Conservation (phyloP, 2,329 filamentous ascomycete species). For the Colletotrichum echinochloae region DNA sequence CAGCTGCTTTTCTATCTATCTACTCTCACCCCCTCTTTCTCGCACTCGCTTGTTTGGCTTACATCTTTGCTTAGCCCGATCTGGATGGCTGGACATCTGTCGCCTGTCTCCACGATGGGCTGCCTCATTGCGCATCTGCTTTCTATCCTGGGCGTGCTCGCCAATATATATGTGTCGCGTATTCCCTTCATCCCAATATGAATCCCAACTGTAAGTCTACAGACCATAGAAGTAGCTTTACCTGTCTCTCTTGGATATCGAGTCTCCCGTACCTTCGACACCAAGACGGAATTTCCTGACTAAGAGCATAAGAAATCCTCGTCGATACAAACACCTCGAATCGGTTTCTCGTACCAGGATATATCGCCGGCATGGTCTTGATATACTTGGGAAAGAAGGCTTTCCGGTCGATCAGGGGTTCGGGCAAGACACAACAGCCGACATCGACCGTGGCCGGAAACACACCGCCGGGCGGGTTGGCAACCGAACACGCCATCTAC, state of each 20-base stretch:
- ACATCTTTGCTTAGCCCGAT: background rate
- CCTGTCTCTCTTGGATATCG: background rate
- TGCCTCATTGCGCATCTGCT: background rate
- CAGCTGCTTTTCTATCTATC: background rate
- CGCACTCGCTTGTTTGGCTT: constrained; percentile 20
- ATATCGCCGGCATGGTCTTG: constrained; percentile 22
- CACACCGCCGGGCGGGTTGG: background rate
- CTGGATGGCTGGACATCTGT: background rate
- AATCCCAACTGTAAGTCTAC: background rate
- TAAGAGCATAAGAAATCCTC: background rate
- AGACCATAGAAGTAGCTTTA: background rate
- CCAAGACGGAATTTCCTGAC: background rate
- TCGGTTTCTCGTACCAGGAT: background rate
- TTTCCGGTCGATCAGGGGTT: constrained; percentile 20
- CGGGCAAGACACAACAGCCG: background rate
- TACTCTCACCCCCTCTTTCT: no score
- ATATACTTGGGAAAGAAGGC: constrained; percentile 33
- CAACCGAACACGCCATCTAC: background rate
- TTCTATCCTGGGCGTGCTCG: background rate
- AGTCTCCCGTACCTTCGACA: background rate
- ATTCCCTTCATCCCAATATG: background rate
- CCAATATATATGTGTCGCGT: constrained; percentile 7
- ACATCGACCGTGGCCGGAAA: background rate
- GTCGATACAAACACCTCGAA: background rate
- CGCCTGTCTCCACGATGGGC: background rate